Evolutionary conservation across 1,284 basidiomycete genomes (phyloP).

Genomic region (Ceraceosorus bombacis): DNA sequence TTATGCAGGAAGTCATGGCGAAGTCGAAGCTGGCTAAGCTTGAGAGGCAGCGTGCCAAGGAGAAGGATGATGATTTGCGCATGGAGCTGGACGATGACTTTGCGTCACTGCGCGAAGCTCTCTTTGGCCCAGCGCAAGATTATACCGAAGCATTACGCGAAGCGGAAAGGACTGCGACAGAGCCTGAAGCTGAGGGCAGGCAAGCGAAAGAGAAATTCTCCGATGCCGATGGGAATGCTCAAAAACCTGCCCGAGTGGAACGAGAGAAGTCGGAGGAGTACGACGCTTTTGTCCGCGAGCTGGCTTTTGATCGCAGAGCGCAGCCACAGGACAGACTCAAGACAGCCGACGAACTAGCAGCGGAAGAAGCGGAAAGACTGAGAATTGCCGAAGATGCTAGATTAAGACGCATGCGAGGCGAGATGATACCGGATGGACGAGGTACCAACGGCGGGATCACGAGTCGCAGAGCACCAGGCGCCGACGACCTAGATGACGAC

Average conservation of each 20-base stretch:
- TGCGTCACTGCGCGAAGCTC: conserved; percentile 68
- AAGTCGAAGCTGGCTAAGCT: conserved; percentile 78
- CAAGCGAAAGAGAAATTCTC: conserved; percentile 8
- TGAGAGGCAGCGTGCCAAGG: conserved; percentile 76
- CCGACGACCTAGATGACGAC: conserved; percentile 88
- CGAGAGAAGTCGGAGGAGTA: conserved; percentile 52
- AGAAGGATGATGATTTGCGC: conserved; percentile 76
- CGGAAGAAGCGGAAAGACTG: conserved; percentile 77
- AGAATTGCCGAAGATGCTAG: conserved; percentile 77
- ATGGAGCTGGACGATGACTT: conserved; percentile 83
- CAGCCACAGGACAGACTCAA: conserved; percentile 93
- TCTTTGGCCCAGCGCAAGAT: conserved; percentile 47
- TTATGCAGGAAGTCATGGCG: conserved; percentile 95
- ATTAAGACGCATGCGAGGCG: conserved; percentile 74
- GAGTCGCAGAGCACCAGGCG: conserved; percentile 47
- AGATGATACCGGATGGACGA: conserved; percentile 22
- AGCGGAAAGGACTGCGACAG: no score
- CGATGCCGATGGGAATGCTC: conserved; percentile 1
- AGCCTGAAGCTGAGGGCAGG: conserved; percentile 1
- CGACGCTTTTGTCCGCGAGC: conserved; percentile 81
- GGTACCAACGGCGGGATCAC: conserved; percentile 45
- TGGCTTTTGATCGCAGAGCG: conserved; percentile 86
- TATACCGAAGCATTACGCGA: no score
- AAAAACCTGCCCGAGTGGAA: conserved; percentile 2
- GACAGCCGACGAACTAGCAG: conserved; percentile 85